Percentiles rank a stretch among this genome's conserved stretches.
Conservation (phyloP, 306 rosid species). For the Lathyrus oleraceus region DNA sequence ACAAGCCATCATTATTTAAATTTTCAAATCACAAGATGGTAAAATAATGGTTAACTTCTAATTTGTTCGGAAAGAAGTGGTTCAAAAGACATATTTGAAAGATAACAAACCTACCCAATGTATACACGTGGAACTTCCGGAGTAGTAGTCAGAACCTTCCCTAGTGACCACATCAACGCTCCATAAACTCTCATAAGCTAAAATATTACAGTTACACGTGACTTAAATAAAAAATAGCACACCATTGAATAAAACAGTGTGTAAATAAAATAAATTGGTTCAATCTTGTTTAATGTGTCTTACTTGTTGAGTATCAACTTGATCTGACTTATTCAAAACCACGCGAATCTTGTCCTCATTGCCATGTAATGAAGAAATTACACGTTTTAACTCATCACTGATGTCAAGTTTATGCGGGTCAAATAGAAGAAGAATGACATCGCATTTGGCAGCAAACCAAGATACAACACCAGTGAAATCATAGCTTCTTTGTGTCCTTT, state of each 20-base stretch:
- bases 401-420: constrained; percentile 96
- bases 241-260: neutral
- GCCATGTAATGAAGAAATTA: constrained; percentile 77
- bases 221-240: neutral
- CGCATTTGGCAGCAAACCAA: constrained; percentile 97
- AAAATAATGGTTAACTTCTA: neutral
- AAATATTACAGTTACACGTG: neutral
- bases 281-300: constrained; percentile 13
- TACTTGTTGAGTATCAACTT: constrained; percentile 97
- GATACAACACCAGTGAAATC: constrained; percentile 97
- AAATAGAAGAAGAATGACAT: constrained; percentile 85
- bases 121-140: constrained; percentile 93
- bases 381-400: constrained; percentile 91
- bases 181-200: constrained; percentile 99
- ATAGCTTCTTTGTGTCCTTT: constrained; percentile 91
- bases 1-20: neutral
- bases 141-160: constrained; percentile 82
- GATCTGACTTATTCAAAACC: constrained; percentile 92
- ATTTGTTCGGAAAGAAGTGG: neutral
- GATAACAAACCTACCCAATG: constrained; percentile 63
- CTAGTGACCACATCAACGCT: constrained; percentile 98
- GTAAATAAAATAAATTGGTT: neutral
- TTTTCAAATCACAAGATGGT: neutral
- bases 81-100: neutral
- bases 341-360: constrained; percentile 96